These are phyloP conservation scores for Allodekkera sacchari DNA, from an alignment of 805 yeast genomes.

Conservation along the genomic window DNA sequence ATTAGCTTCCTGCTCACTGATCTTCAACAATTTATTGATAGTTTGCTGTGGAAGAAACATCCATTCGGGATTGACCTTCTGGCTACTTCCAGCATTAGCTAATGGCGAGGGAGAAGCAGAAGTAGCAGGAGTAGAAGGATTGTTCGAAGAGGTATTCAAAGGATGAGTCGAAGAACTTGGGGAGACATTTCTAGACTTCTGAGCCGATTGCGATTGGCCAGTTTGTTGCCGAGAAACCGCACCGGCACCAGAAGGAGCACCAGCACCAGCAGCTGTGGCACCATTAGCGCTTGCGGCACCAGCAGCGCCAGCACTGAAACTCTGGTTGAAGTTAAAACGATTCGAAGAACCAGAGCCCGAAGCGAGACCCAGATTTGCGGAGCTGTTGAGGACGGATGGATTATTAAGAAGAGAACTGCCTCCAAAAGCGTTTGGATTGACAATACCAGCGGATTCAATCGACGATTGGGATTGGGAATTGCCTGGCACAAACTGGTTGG, in stretches of 20 bases:
- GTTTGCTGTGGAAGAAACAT: conserved; percentile 39
- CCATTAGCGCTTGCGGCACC: neutral
- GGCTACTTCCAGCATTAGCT: conserved; percentile 7
- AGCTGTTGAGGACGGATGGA: conserved; percentile 3
- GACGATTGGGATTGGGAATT: conserved; percentile 4
- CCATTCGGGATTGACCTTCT: conserved; percentile 33
- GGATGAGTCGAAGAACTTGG: neutral
- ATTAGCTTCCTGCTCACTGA: conserved; percentile 52
- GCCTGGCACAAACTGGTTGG: conserved; percentile 8
- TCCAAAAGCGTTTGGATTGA: conserved; percentile 3
- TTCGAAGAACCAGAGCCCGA: no score
- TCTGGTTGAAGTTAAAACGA: no score
- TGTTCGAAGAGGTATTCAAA: no score
- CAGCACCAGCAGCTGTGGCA: neutral
- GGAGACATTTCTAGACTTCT: neutral
- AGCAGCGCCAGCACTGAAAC: conserved; percentile 5
- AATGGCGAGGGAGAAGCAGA: conserved; percentile 10
- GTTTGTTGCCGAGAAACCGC: neutral
- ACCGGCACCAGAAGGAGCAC: neutral
- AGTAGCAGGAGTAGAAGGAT: conserved; percentile 11
- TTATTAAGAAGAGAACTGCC: conserved; percentile 3
- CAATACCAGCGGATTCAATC: conserved; percentile 4
- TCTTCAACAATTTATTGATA: conserved; percentile 38
- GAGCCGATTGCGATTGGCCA: conserved; percentile 1
- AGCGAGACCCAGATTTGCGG: no score